These are phyloP conservation scores for Oryza meyeriana DNA, from an alignment of 176 grass and related monocot species.

Conservation along the genomic window DNA sequence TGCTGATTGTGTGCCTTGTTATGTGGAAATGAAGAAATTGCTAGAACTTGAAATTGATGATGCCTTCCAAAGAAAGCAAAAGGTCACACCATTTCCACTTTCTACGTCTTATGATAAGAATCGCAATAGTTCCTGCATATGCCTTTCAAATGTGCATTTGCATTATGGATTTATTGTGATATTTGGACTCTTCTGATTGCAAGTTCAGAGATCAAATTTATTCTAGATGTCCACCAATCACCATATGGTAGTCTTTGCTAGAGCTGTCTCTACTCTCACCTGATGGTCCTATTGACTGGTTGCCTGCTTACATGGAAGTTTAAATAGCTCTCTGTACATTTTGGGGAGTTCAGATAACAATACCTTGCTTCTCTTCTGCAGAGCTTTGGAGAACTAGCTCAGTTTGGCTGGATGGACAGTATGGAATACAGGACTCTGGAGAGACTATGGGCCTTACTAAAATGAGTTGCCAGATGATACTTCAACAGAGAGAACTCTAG, in stretches of 20 bases:
- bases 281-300: background rate
- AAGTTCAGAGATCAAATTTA: background rate
- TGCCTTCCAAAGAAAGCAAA: slow-evolving; percentile 50
- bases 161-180: background rate
- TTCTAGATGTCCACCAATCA: background rate
- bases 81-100: slow-evolving; percentile 40
- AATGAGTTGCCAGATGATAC: slow-evolving; percentile 51
- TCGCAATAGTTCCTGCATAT: background rate
- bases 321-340: background rate
- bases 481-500: slow-evolving; percentile 36
- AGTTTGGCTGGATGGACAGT: slow-evolving; percentile 57
- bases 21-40: slow-evolving; percentile 74
- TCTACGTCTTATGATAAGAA: background rate
- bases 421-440: slow-evolving; percentile 46
- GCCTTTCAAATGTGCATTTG: background rate
- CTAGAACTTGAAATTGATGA: slow-evolving; percentile 71
- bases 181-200: background rate
- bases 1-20: slow-evolving; percentile 69
- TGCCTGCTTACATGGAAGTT: background rate
- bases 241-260: background rate
- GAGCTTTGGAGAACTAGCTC: slow-evolving; percentile 42
- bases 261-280: background rate
- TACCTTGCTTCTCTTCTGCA: slow-evolving; percentile 8
- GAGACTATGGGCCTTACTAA: slow-evolving; percentile 52
- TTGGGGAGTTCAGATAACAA: background rate